Base-by-base conservation (phyloP, 257 asterid species). In the Cruciata laevipes region DNA sequence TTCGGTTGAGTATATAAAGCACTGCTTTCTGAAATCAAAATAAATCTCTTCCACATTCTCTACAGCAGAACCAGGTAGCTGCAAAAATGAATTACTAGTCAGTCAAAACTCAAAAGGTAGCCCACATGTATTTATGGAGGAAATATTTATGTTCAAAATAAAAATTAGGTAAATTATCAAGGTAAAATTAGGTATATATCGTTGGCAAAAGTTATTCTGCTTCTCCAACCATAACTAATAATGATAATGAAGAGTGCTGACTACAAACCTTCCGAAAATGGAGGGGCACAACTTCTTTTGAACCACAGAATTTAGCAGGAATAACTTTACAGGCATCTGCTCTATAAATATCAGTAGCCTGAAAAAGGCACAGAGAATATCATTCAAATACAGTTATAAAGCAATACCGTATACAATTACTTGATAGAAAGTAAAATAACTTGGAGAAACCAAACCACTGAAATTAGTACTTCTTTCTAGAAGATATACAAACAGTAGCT, bases 1-100 rank as follows among this genome's bases (percentile, higher is more conserved):
- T 81, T 90, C 99, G 68, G 61, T 70, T 20, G 95, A 93, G 83
- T 77, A 88, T 71, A 93, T 90, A 61, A 90, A 93, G 20, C 82
- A 84, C 74, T 93, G 99, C 92, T 90, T 93, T 90, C 97, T 93
- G 77, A 90, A 93, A 73, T 90, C 95, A 62, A 88, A 93, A 84
- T 84, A 90, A 65, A 93, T 90, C 84, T 93, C 99, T 76, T 88
- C 95, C 56, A 61, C 72, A 66, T 73, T 83, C 67, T 44, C 82
- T 42, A 84, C 74, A 27, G 85, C 65, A 73, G 98, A 79, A 70
- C 86, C 87, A 60, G 84, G 17, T 14, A 10, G 14, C 31, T 24
- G 44, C 27, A 8, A 32, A 32, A 35, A 52, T 52, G 38, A 35
- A 32, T 14, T 37, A 30, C 12, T 61, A 16, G 25, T 61, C 13